Conservation (phyloP, 805 yeast genomes). For the Yarrowia sp. region DNA sequence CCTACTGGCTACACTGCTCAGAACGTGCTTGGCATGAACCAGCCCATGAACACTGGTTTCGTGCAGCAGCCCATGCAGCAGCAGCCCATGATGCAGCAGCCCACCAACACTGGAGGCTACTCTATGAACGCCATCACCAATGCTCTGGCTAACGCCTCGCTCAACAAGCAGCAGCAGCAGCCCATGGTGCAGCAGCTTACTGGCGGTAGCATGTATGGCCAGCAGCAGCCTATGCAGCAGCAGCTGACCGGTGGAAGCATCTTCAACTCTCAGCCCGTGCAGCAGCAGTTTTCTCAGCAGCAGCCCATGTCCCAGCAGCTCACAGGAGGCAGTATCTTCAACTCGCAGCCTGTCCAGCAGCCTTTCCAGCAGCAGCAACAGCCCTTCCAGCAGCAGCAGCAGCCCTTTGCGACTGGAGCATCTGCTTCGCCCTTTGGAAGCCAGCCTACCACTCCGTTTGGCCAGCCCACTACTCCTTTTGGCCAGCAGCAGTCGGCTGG, state of each 20-base stretch:
- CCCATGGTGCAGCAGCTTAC: constrained; percentile 38
- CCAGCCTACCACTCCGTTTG: constrained; percentile 32
- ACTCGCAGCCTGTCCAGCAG: constrained; percentile 27
- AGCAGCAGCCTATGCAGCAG: constrained; percentile 41
- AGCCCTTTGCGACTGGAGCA: constrained; percentile 38
- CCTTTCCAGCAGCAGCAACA: constrained; percentile 22
- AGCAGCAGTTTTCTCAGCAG: constrained; percentile 39
- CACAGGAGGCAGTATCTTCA: constrained; percentile 6
- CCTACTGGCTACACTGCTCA: constrained; percentile 35
- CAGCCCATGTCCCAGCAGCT: constrained; percentile 42
- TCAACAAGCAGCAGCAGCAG: constrained; percentile 37
- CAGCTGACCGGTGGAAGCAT: constrained; percentile 37
- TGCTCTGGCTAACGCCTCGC: constrained; percentile 18
- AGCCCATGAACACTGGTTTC: constrained; percentile 8
- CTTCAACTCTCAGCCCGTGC: constrained; percentile 40
- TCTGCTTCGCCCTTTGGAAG: constrained; percentile 15
- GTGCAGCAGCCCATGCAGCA: too few relatives aligned
- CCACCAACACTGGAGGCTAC: constrained; percentile 16
- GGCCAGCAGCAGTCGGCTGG: constrained; percentile 28
- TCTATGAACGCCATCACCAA: constrained; percentile 38
- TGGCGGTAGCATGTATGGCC: constrained; percentile 43
- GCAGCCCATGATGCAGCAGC: background rate
- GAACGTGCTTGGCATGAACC: constrained; percentile 32
- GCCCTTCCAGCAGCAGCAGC: constrained; percentile 31
- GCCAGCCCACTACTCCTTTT: constrained; percentile 21